Evolutionary conservation across 352 stramenopile species (phyloP).

Genomic region (Phytophthora brassicae): DNA sequence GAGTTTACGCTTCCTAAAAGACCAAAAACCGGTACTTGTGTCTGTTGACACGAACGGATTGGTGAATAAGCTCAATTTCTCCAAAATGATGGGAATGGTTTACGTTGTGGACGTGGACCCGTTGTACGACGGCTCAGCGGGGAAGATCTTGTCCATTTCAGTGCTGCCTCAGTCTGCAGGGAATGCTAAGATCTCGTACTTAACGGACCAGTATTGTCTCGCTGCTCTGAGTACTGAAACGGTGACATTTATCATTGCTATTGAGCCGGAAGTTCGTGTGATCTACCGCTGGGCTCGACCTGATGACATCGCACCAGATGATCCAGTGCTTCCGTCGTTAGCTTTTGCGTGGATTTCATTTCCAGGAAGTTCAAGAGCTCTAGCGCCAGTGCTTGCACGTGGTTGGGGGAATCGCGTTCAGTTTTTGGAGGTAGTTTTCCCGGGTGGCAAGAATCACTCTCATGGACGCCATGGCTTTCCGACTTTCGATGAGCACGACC

Average conservation of each 20-base stretch:
- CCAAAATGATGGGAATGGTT: conserved; percentile 93
- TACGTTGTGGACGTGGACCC: conserved; percentile 95
- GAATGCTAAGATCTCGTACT: conserved; percentile 84
- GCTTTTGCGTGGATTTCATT: conserved; percentile 94
- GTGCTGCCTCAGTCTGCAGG: conserved; percentile 77
- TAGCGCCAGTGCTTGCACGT: conserved; percentile 91
- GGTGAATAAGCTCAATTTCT: conserved; percentile 95
- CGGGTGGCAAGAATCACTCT: conserved; percentile 67
- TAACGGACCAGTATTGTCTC: conserved; percentile 86
- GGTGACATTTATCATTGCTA: conserved; percentile 95
- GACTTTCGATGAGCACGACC: conserved; percentile 93
- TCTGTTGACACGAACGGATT: conserved; percentile 89
- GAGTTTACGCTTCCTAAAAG: conserved; percentile 82
- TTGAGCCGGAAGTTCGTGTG: conserved; percentile 94
- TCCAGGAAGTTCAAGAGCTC: conserved; percentile 73
- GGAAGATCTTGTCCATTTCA: conserved; percentile 84
- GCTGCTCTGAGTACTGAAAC: conserved; percentile 87
- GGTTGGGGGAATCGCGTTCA: conserved; percentile 94
- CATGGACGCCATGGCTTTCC: conserved; percentile 90
- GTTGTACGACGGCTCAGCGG: conserved; percentile 93
- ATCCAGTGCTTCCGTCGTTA: conserved; percentile 91
- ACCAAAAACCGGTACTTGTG: conserved; percentile 83
- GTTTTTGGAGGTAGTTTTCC: conserved; percentile 90
- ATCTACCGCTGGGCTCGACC: conserved; percentile 93
- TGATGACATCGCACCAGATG: conserved; percentile 58